Percentiles rank a stretch among this genome's conserved stretches.
phyloP scores from a whole-genome alignment of 331 rosid species.

The Arachis monticola region DNA sequence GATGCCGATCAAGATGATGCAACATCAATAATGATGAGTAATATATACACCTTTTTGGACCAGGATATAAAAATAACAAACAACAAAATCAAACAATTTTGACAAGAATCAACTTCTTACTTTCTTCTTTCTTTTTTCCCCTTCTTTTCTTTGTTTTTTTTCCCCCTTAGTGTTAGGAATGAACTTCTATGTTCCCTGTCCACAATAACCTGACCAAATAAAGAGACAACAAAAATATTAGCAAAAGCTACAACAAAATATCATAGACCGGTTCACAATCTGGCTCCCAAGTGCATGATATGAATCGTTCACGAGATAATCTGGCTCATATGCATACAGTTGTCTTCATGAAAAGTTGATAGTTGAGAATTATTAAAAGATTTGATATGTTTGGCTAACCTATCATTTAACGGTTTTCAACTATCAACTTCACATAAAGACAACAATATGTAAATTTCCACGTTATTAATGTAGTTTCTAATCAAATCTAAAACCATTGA shows the following conservation, averaged over 20 bases:
- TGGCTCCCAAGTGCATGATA: too few species aligned
- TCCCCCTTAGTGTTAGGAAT: slow-evolving; percentile 9
- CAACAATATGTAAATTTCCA: too few species aligned
- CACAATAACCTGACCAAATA: slow-evolving; percentile 34
- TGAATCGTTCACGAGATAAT: too few species aligned
- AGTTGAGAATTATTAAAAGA: too few species aligned
- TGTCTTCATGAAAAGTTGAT: too few species aligned
- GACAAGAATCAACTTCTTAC: slow-evolving; percentile 42
- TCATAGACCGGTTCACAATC: not conserved
- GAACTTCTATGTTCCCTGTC: slow-evolving; percentile 17
- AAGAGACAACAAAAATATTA: slow-evolving; percentile 26
- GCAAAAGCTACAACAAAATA: slow-evolving; percentile 30
- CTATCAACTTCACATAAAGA: too few species aligned
- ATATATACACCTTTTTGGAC: slow-evolving; percentile 35
- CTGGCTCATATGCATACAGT: too few species aligned
- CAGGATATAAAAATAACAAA: slow-evolving; percentile 31
- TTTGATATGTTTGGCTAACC: too few species aligned
- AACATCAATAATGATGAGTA: slow-evolving; percentile 17
- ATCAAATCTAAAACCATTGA: too few species aligned
- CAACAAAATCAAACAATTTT: slow-evolving; percentile 30
- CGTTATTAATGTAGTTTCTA: too few species aligned
- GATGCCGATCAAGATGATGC: slow-evolving; percentile 18
- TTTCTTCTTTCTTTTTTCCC: not conserved
- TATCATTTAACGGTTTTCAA: too few species aligned
- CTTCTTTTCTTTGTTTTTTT: too few species aligned